Evolutionary conservation across 2,329 filamentous ascomycete species (phyloP).

Genomic region (Fusarium sp.): DNA sequence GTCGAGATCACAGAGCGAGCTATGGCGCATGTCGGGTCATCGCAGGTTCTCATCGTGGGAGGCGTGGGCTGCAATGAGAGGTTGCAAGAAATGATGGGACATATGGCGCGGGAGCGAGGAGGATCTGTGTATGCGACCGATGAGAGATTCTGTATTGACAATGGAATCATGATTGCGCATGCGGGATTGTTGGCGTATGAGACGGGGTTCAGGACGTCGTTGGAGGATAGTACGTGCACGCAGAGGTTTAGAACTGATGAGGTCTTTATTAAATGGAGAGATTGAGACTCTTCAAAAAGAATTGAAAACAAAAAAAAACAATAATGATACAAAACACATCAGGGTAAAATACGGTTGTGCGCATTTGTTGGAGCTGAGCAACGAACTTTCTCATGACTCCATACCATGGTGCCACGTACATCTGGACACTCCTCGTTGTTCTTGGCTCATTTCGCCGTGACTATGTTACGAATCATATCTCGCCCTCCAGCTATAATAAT

Average conservation of each 20-base stretch:
- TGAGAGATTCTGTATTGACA: conserved; percentile 98
- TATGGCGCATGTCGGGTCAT: conserved; percentile 95
- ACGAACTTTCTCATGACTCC: neutral
- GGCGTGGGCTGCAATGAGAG: conserved; percentile 96
- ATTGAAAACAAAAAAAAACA: neutral
- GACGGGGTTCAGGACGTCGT: conserved; percentile 79
- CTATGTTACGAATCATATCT: neutral
- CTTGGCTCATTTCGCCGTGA: neutral
- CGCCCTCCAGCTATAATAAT: neutral
- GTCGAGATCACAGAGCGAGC: conserved; percentile 98
- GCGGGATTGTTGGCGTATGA: conserved; percentile 87
- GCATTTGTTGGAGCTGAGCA: conserved; percentile 5
- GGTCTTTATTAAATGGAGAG: conserved; percentile 82
- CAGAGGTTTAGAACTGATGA: conserved; percentile 87
- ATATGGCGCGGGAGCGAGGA: conserved; percentile 89
- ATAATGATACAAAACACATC: neutral
- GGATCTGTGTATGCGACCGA: conserved; percentile 95
- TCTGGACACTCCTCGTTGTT: conserved; percentile 1
- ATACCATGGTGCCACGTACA: neutral
- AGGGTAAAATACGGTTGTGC: neutral
- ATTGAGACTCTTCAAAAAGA: conserved; percentile 52
- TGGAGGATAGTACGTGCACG: conserved; percentile 87
- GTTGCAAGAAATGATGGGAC: conserved; percentile 97
- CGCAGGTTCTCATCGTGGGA: conserved; percentile 92
- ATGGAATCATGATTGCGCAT: conserved; percentile 99